phyloP scores from a whole-genome alignment of 2,329 filamentous ascomycete genomes.

The Ceratocystis colombiana region DNA sequence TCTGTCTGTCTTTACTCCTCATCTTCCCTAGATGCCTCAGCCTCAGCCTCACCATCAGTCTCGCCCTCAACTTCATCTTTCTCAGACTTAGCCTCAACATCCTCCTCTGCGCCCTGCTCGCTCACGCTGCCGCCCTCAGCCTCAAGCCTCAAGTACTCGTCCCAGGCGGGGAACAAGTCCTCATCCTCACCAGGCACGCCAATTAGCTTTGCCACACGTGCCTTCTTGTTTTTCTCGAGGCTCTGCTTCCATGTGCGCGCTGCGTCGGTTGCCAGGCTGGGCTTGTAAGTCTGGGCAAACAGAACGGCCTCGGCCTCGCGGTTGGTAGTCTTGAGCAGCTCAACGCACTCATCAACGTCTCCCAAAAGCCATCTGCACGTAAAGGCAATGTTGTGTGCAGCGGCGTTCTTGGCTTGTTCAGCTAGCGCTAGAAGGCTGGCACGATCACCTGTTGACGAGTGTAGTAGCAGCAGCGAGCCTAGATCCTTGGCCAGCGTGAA shows the following conservation, averaged over 20 bases:
- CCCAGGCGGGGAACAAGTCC: slow-evolving; percentile 93
- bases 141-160: slow-evolving; percentile 77
- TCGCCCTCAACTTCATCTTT: slow-evolving; percentile 15
- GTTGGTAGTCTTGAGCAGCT: slow-evolving; percentile 67
- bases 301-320: slow-evolving; percentile 77
- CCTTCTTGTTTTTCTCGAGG: slow-evolving; percentile 76
- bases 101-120: slow-evolving; percentile 29
- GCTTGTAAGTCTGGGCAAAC: slow-evolving; percentile 93
- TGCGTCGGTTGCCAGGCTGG: slow-evolving; percentile 57
- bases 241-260: slow-evolving; percentile 72
- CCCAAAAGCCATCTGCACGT: slow-evolving; percentile 79
- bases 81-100: slow-evolving; percentile 28
- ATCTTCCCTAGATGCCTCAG: slow-evolving; percentile 1
- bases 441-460: slow-evolving; percentile 73
- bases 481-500: slow-evolving; percentile 85
- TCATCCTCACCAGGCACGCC: slow-evolving; percentile 73
- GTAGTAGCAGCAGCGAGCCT: slow-evolving; percentile 75
- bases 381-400: slow-evolving; percentile 87
- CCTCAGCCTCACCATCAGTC: neutral
- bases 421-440: slow-evolving; percentile 64
- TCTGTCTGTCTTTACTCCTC: slow-evolving; percentile 11
- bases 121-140: slow-evolving; percentile 46
- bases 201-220: slow-evolving; percentile 71
- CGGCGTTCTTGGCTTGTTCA: slow-evolving; percentile 61
- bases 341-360: slow-evolving; percentile 70